Conservation (phyloP, 176 grass and related monocot genomes). For the Alopecurus myosuroides region DNA sequence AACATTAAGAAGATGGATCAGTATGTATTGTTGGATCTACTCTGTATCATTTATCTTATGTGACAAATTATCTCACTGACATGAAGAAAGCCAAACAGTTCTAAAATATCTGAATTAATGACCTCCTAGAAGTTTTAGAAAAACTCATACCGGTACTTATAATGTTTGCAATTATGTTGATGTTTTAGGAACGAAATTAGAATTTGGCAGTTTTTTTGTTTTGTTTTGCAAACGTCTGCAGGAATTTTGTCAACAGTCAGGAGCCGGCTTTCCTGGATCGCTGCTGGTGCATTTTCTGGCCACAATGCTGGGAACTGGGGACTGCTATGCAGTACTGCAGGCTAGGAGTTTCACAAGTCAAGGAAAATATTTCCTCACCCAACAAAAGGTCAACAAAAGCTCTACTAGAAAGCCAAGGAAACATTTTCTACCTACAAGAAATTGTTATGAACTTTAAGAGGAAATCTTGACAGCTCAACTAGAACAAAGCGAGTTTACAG, state of each 20-base stretch:
- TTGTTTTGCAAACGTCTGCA: neutral
- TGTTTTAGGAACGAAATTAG: too few relatives aligned
- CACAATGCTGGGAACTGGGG: neutral
- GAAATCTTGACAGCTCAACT: conserved; percentile 18
- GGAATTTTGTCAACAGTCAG: neutral
- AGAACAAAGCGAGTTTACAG: neutral
- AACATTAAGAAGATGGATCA: too few relatives aligned
- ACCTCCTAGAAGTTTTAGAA: too few relatives aligned
- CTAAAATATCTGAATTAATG: too few relatives aligned
- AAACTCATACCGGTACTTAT: too few relatives aligned
- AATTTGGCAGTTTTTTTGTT: too few relatives aligned
- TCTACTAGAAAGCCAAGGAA: neutral
- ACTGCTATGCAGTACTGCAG: neutral
- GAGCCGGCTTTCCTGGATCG: neutral
- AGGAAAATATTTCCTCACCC: neutral
- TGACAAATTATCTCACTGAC: too few relatives aligned
- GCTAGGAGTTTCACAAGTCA: neutral
- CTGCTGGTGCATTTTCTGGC: neutral
- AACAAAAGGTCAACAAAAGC: neutral
- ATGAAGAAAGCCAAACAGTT: too few relatives aligned
- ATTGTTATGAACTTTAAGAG: neutral
- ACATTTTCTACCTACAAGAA: neutral
- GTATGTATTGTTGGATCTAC: too few relatives aligned
- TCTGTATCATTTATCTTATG: too few relatives aligned
- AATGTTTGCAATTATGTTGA: too few relatives aligned